Evolutionary conservation across 2,329 filamentous ascomycete genomes (phyloP).

Genomic region (Aspergillus phoenicis): DNA sequence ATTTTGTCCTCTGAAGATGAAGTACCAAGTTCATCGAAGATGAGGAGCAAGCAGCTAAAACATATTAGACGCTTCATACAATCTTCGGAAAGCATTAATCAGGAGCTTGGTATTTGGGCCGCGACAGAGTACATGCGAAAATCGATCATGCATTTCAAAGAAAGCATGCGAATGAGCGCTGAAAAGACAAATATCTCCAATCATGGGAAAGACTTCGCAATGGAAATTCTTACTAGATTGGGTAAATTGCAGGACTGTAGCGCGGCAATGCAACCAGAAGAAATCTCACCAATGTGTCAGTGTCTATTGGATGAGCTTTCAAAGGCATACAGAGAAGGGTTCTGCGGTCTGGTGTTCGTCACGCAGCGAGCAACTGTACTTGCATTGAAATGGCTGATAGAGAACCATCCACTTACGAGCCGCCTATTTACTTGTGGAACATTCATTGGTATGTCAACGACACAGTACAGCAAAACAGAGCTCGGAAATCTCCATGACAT

Average conservation of each 20-base stretch:
- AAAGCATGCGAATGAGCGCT: background rate
- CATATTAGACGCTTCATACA: background rate
- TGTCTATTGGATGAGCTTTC: background rate
- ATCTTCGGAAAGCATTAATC: background rate
- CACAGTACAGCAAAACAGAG: background rate
- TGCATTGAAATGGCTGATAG: slow-evolving; percentile 6
- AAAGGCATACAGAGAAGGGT: slow-evolving; percentile 4
- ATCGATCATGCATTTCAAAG: background rate
- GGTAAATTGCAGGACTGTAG: background rate
- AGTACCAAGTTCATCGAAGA: background rate
- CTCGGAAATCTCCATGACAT: slow-evolving; percentile 3
- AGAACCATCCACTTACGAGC: background rate
- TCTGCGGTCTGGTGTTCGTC: slow-evolving; percentile 13
- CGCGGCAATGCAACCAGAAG: background rate
- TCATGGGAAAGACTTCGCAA: background rate
- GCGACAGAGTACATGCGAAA: background rate
- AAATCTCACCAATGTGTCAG: slow-evolving; percentile 3
- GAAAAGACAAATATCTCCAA: background rate
- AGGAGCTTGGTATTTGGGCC: slow-evolving; percentile 2
- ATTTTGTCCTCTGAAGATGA: background rate
- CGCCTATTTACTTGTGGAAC: background rate
- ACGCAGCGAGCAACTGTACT: background rate
- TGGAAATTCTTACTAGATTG: background rate
- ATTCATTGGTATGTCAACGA: background rate
- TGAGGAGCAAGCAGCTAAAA: background rate